Percentiles rank a stretch among this genome's conserved stretches.
phyloP scores from a whole-genome alignment of 805 yeast species.

The Ogataea methanolica region DNA sequence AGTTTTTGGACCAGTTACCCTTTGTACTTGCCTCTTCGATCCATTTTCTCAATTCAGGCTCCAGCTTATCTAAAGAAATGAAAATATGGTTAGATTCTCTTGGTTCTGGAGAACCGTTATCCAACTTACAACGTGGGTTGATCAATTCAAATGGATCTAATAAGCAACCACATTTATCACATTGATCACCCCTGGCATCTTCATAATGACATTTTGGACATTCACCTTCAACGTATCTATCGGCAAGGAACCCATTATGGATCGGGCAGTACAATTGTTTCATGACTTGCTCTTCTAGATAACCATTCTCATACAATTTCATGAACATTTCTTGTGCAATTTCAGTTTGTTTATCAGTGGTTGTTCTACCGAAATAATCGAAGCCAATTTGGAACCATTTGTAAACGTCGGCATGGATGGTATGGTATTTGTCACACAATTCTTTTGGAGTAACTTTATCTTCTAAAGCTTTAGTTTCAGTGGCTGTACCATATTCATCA shows the following conservation, averaged over 20 bases:
- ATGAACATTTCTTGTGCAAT: conserved; percentile 92
- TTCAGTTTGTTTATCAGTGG: conserved; percentile 86
- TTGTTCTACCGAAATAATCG: conserved; percentile 94
- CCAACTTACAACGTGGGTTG: conserved; percentile 93
- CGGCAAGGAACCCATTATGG: conserved; percentile 91
- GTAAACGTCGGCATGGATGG: conserved; percentile 82
- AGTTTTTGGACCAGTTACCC: conserved; percentile 91
- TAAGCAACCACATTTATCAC: conserved; percentile 91
- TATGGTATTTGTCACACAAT: conserved; percentile 86
- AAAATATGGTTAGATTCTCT: conserved; percentile 83
- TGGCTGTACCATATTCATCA: conserved; percentile 99
- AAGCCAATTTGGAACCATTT: conserved; percentile 96
- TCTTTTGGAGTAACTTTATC: conserved; percentile 86
- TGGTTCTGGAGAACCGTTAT: conserved; percentile 74
- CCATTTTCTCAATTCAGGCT: conserved; percentile 73
- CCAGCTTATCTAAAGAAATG: conserved; percentile 77
- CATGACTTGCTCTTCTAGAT: conserved; percentile 79
- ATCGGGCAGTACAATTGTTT: conserved; percentile 88
- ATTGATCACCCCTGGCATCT: conserved; percentile 99
- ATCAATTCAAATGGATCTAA: conserved; percentile 91
- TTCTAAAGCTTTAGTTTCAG: conserved; percentile 96
- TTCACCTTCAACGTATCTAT: conserved; percentile 93
- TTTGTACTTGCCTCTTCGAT: conserved; percentile 56
- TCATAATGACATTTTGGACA: conserved; percentile 94
- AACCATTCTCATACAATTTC: conserved; percentile 71